Percentiles rank a stretch among this genome's conserved stretches.
phyloP scores from a whole-genome alignment of 768 basidiomycete genomes.

The Steccherinum ochraceum region DNA sequence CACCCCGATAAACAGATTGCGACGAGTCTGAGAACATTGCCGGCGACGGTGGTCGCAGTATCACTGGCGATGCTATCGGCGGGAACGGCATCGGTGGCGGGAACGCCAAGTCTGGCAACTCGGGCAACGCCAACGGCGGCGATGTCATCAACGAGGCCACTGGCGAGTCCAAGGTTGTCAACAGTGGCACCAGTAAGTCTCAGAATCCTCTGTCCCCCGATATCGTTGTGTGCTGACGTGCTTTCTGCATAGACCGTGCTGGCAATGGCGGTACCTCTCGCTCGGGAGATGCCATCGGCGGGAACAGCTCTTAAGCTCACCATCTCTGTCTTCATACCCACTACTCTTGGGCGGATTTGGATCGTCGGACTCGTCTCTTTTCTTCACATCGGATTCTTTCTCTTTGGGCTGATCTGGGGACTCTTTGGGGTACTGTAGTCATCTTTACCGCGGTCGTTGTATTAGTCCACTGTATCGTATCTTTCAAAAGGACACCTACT shows the following conservation, averaged over 20 bases:
- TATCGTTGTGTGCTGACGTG: neutral
- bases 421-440: no score
- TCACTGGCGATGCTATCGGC: neutral
- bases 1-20: neutral
- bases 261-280: constrained; percentile 4
- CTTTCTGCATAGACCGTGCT: neutral
- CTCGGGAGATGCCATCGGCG: neutral
- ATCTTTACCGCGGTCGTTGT: no score
- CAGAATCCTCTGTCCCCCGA: neutral
- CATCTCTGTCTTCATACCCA: no score
- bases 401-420: no score
- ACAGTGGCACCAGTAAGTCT: neutral
- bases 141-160: neutral
- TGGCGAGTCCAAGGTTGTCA: neutral
- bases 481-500: no score
- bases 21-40: neutral
- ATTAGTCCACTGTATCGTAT: no score
- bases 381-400: no score
- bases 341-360: no score
- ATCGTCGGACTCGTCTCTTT: no score
- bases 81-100: no score
- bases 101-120: neutral
- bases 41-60: neutral
- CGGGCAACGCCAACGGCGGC: constrained; percentile 2
- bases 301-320: no score